Evolutionary conservation across 1,284 basidiomycete genomes (phyloP), one percentile per base, ranked within the genome.

Genomic region (Malassezia vespertilionis): DNA sequence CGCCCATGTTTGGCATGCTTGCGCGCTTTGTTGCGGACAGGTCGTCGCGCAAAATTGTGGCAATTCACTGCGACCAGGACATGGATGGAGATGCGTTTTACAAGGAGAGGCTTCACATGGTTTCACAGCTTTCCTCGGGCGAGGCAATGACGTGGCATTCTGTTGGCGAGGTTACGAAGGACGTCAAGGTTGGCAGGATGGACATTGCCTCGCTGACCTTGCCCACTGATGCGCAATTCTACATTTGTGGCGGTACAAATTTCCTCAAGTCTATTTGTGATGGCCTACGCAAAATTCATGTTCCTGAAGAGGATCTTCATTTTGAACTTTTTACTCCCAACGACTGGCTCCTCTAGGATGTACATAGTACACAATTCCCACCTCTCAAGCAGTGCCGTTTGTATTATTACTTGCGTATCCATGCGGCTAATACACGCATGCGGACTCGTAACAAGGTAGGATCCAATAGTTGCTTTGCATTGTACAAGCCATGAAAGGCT

Each of bases 271-370:
- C 22, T 9, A 17, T 31, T n/a, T 31, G 38, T 14, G 26, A 36
- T 10, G 27, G n/a, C 10, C 15, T 47, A 12, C 21, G 42, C 17
- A 21, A 18, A 12, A 22, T 15, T 5, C 15, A 31, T 11, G 24
- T 47, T 5, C 20, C 24, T 15, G 18, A n/a, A 8, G 21, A 18
- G 9, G 10, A 20, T 3, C 34, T 42, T 5, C 26, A 47, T n/a
- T 47, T 36, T 27, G 46, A 47, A 17, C 39, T 47, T 5, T 47
- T 47, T 26, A 14, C 33, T 8, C 46, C 46, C 3, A 47, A 47
- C 18, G 46, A 47, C 28, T 47, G 46, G 46, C 46, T 47, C 11
- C 9, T 41, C 12, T 32, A 32, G 31, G 26, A 28, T 28, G 7
- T 12, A 28, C 7, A 28, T 28, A 7, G 26, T 28, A 28, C 26